Conservation (phyloP, 305 asterid genomes). For the Solanum chacoense region DNA sequence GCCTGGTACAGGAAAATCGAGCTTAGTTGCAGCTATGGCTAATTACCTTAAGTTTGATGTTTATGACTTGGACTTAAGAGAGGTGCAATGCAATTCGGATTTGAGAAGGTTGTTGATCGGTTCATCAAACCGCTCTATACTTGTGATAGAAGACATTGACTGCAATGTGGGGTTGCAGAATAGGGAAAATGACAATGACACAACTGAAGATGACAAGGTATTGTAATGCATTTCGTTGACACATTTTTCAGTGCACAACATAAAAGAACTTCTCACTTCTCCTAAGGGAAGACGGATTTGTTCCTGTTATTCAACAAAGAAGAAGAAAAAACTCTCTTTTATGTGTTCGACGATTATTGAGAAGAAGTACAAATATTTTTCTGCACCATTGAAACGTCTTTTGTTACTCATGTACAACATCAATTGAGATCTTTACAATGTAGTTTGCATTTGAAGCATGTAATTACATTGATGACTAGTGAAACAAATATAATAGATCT, state of each 20-base stretch:
- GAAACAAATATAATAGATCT: background rate
- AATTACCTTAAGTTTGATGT: constrained; percentile 73
- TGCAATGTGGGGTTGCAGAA: constrained; percentile 58
- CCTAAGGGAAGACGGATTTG: background rate
- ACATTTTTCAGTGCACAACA: background rate
- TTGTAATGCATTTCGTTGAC: background rate
- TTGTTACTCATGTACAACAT: background rate
- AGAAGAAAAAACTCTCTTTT: background rate
- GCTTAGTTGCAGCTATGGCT: constrained; percentile 87
- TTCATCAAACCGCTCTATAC: constrained; percentile 49
- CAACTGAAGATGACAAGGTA: constrained; percentile 59
- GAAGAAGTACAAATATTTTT: background rate
- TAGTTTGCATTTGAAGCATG: background rate
- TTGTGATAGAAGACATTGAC: constrained; percentile 76
- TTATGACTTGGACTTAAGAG: constrained; percentile 67
- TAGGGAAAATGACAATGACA: constrained; percentile 24
- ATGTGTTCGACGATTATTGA: background rate
- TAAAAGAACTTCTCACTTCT: background rate
- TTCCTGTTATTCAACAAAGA: background rate
- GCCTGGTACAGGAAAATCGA: constrained; percentile 80
- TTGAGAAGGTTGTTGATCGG: constrained; percentile 75
- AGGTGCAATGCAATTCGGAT: constrained; percentile 81
- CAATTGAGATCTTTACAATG: background rate
- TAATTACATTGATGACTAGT: background rate
- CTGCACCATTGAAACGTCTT: background rate